phyloP scores from a whole-genome alignment of 345 rosid genomes.

The Populus deltoides region DNA sequence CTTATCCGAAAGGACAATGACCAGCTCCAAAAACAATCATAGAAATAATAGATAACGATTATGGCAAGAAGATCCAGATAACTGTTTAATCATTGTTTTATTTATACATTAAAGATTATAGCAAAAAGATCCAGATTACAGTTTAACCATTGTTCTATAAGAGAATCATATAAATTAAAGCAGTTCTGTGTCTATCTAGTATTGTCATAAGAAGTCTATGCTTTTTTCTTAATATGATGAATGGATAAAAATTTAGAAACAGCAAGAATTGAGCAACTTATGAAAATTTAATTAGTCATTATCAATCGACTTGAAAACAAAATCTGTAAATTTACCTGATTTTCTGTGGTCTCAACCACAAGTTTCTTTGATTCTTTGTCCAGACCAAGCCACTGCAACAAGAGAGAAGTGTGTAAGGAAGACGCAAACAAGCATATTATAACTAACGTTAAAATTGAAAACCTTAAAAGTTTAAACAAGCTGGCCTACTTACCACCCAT shows the following conservation, averaged over 20 bases:
- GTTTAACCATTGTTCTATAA: neutral
- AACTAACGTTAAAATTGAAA: constrained; percentile 2
- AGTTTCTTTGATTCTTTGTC: constrained; percentile 83
- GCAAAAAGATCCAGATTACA: neutral
- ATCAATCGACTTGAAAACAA: neutral
- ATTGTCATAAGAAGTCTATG: neutral
- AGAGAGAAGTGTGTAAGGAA: neutral
- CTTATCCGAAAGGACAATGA: neutral
- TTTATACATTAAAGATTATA: no score
- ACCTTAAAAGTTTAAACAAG: neutral
- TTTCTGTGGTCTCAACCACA: constrained; percentile 82
- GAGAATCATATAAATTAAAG: neutral
- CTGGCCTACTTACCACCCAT: constrained; percentile 77
- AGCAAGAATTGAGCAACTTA: neutral
- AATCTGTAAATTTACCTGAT: constrained; percentile 61
- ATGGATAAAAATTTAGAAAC: neutral
- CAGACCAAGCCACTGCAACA: constrained; percentile 78
- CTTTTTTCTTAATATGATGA: neutral
- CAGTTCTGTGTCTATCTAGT: neutral
- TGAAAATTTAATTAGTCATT: neutral
- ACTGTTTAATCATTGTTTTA: neutral
- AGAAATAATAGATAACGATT: neutral
- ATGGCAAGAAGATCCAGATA: neutral
- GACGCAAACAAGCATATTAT: neutral
- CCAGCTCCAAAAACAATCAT: neutral